Evolutionary conservation across 169 alveolate genomes (phyloP).

Genomic region (Plasmodium malariae): DNA sequence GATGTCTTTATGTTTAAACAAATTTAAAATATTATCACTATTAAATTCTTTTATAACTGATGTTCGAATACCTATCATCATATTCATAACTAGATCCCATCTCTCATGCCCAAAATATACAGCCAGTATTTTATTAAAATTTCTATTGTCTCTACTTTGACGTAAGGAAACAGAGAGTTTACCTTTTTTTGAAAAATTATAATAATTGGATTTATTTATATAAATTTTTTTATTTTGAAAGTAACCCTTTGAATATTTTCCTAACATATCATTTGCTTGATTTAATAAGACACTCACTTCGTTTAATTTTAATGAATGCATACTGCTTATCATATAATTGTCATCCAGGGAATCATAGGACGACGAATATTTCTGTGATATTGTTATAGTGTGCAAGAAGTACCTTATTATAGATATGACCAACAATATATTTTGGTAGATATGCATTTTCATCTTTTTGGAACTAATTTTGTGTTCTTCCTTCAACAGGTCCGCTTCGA

Average conservation of each 20-base stretch:
- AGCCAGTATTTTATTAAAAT: conserved; percentile 45
- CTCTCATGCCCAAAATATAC: conserved; percentile 94
- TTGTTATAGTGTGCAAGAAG: conserved; percentile 31
- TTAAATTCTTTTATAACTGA: conserved; percentile 83
- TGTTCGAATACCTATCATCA: conserved; percentile 92
- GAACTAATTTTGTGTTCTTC: no score
- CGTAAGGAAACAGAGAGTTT: conserved; percentile 56
- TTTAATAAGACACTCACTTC: conserved; percentile 21
- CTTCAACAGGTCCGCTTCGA: no score
- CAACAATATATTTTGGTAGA: conserved; percentile 17
- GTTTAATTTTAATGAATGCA: not conserved
- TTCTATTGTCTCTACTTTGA: conserved; percentile 37
- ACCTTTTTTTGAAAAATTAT: conserved; percentile 28
- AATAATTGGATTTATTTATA: conserved; percentile 44
- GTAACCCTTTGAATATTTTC: conserved; percentile 29
- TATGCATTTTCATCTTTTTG: not conserved
- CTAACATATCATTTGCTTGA: conserved; percentile 25
- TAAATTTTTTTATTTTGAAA: conserved; percentile 22
- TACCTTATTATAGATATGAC: conserved; percentile 24
- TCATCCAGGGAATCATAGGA: conserved; percentile 56
- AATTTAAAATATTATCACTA: not conserved
- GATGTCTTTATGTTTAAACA: conserved; percentile 36
- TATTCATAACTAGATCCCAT: conserved; percentile 92
- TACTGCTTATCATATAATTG: not conserved
- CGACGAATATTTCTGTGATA: conserved; percentile 42